Conservation (phyloP, 169 alveolate species). For the Babesia bovis region DNA sequence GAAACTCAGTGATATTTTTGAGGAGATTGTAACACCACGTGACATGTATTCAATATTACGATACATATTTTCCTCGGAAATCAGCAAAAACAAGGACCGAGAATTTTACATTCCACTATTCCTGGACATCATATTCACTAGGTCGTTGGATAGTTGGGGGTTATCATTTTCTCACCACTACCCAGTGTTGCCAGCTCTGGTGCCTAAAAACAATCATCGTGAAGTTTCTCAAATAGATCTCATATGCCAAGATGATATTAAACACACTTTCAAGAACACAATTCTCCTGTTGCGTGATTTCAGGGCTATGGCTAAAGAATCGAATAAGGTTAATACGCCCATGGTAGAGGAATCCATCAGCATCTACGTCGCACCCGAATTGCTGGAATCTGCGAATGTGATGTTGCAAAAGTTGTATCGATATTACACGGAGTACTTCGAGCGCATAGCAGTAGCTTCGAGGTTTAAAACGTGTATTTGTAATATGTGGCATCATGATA, state of each 20-base stretch:
- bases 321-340: background rate
- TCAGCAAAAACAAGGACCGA: constrained; percentile 20
- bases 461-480: constrained; percentile 13
- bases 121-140: constrained; percentile 23
- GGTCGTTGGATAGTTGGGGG: constrained; percentile 5
- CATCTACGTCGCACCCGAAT: background rate
- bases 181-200: constrained; percentile 22
- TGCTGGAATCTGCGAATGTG: background rate
- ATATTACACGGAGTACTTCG: constrained; percentile 13
- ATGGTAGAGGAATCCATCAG: background rate
- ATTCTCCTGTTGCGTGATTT: constrained; percentile 9
- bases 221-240: constrained; percentile 23
- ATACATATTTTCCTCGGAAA: constrained; percentile 6
- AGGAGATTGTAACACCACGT: constrained; percentile 1
- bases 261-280: background rate
- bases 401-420: background rate
- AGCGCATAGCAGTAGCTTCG: background rate
- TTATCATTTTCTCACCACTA: constrained; percentile 12
- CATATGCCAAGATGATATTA: constrained; percentile 11
- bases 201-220: background rate
- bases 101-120: constrained; percentile 12
- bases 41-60: constrained; percentile 4
- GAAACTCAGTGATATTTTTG: constrained; percentile 2
- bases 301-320: background rate
- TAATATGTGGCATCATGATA: constrained; percentile 39